phyloP scores from a whole-genome alignment of 2,329 filamentous ascomycete species.

The Neophaeococcomyces aloes region DNA sequence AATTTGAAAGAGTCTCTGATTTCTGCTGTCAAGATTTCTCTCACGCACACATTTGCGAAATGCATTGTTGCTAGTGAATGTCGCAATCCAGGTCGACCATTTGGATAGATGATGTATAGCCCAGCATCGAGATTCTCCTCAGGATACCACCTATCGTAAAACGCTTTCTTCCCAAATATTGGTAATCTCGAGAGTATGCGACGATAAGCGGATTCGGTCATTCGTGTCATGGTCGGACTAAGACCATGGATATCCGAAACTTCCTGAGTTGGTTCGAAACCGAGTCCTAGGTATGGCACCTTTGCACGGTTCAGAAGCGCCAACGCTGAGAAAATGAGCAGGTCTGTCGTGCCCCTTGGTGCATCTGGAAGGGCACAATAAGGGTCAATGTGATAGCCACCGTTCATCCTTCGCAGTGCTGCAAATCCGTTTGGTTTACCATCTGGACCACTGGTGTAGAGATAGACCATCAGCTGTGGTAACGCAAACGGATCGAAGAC shows the following conservation, averaged over 20 bases:
- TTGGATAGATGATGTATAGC: conserved; percentile 30
- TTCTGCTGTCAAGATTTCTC: conserved; percentile 14
- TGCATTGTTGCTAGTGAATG: conserved; percentile 29
- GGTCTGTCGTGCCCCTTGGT: conserved; percentile 30
- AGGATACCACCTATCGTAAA: conserved; percentile 32
- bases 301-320: conserved; percentile 26
- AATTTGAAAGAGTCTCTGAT: too few species aligned
- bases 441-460: conserved; percentile 27
- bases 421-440: conserved; percentile 30
- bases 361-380: conserved; percentile 28
- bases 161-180: conserved; percentile 31
- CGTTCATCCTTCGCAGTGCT: conserved; percentile 28
- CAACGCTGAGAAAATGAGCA: conserved; percentile 31
- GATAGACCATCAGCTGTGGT: conserved; percentile 31
- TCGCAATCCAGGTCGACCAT: conserved; percentile 24
- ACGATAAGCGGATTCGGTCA: conserved; percentile 26
- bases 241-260: conserved; percentile 28
- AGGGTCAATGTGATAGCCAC: conserved; percentile 35
- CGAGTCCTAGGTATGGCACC: conserved; percentile 30
- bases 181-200: conserved; percentile 27
- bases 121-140: conserved; percentile 26
- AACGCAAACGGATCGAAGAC: conserved; percentile 33
- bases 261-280: conserved; percentile 29
- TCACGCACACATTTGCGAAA: conserved; percentile 31
- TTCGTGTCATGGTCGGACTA: conserved; percentile 19